Base-by-base conservation (phyloP, 2,329 filamentous ascomycete genomes). In the Xylaria sp. region DNA sequence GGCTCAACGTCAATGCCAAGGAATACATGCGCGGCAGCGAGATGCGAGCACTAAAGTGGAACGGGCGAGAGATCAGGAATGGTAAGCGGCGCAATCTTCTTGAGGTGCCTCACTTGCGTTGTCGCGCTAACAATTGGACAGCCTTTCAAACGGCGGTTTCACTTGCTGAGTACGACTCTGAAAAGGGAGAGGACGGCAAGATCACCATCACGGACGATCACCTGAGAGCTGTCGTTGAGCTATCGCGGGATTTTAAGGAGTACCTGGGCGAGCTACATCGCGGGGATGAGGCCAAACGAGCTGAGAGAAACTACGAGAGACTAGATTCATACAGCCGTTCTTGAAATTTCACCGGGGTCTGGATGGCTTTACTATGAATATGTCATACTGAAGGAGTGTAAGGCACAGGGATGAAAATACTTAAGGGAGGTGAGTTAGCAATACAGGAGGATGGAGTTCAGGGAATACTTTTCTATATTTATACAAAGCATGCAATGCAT, bases 91-190 rank as follows among this genome's bases (percentile, higher is more conserved):
- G 3, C 12, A 14, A 12, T 21, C 35, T 14, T 19, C 5, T 17
- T 28, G 8, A 21, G n/a, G 38, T 6, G 11, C 9, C 38, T n/a
- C 14, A 15, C 12, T n/a, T 33, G 8, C n/a, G 45, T n/a, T 4
- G 2, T 42, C 23, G 4, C 15, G 21, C 65, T 65, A 62, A 67
- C 19, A 17, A 9, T 9, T 8, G 2, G 15, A 21, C 17, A 70
- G 67, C 66, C 4, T 72, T 77, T 35, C 74, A 77, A 57, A 75
- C 71, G 0, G 75, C 74, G 0, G 73, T 77, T 0, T 72, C 74
- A 0, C 61, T 77, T 1, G 65, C 67, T 2, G 72, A 73, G 35
- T 51, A 75, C 42, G 76, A 77, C 25, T 73, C 73, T 8, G 70
- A 68, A 12, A 74, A 75, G 23, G 70, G 68, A 2, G 70, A 72